Conservation (phyloP, 2,329 filamentous ascomycete genomes). For the Dothideomycetidae sp. region DNA sequence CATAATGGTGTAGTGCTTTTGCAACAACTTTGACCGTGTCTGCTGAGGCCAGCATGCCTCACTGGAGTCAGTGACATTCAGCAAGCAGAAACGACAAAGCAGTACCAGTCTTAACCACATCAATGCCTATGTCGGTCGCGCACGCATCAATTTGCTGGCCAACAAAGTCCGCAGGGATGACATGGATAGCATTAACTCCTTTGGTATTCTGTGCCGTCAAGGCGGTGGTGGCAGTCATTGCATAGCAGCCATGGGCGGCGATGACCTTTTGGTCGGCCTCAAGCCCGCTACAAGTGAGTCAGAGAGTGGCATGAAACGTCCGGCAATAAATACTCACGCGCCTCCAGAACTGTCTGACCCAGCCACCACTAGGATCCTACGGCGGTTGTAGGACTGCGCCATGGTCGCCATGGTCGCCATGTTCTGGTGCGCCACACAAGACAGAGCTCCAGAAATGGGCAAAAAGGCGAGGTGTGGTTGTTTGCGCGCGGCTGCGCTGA, state of each 20-base stretch:
- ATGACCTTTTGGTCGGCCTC: slow-evolving; percentile 95
- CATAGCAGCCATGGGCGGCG: slow-evolving; percentile 82
- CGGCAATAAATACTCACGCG: slow-evolving; percentile 47
- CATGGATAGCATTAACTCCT: slow-evolving; percentile 68
- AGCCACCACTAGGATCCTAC: slow-evolving; percentile 63
- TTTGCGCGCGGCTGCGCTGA: too few species aligned
- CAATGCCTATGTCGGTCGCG: slow-evolving; percentile 68
- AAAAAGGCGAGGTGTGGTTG: too few species aligned
- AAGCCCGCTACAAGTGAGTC: slow-evolving; percentile 49
- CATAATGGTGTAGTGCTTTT: slow-evolving; percentile 44
- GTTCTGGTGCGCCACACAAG: too few species aligned
- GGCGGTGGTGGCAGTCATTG: slow-evolving; percentile 88
- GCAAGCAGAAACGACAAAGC: slow-evolving; percentile 15
- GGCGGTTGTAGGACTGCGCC: slow-evolving; percentile 13
- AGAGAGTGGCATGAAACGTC: neutral
- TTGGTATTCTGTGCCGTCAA: slow-evolving; percentile 92
- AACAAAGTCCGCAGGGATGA: slow-evolving; percentile 65
- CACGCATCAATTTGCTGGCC: slow-evolving; percentile 74
- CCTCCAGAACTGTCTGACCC: slow-evolving; percentile 85
- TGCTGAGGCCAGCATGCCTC: slow-evolving; percentile 73
- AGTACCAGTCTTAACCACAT: slow-evolving; percentile 82
- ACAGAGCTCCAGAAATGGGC: too few species aligned
- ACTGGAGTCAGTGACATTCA: neutral
- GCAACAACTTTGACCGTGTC: slow-evolving; percentile 57
- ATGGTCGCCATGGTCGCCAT: too few species aligned